These are phyloP conservation scores for Bodo saltans DNA, from an alignment of 78 protist genomes.

Conservation along the genomic window DNA sequence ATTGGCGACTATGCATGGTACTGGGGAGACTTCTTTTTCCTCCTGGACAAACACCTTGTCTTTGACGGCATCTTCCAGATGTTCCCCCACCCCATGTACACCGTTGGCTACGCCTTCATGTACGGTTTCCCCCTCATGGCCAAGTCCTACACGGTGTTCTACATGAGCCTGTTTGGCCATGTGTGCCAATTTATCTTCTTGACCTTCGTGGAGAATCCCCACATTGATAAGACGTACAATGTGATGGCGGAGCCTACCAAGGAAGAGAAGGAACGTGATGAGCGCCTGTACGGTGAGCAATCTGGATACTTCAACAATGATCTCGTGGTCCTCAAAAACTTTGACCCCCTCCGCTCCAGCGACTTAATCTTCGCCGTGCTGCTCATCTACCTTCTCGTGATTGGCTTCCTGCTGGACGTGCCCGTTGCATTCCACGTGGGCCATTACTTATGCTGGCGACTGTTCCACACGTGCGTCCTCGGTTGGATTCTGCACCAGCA, in stretches of 20 bases:
- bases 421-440: not conserved
- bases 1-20: constrained; percentile 85
- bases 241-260: constrained; percentile 7
- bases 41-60: constrained; percentile 54
- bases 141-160: constrained; percentile 68
- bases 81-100: constrained; percentile 87
- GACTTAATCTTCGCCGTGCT: constrained; percentile 18
- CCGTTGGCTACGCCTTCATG: constrained; percentile 71
- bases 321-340: constrained; percentile 4
- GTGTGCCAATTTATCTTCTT: constrained; percentile 69
- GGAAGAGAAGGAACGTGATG: not conserved
- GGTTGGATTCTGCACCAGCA: constrained; percentile 13
- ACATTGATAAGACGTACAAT: constrained; percentile 41
- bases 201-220: constrained; percentile 74
- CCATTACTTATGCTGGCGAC: constrained; percentile 29
- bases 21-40: constrained; percentile 89
- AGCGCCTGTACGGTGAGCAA: not conserved
- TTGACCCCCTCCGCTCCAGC: constrained; percentile 10
- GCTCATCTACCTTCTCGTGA: not conserved
- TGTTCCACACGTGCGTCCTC: constrained; percentile 28
- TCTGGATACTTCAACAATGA: constrained; percentile 31
- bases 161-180: constrained; percentile 65
- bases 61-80: constrained; percentile 81
- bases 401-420: not conserved
- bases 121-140: constrained; percentile 70